A percentile compares a stretch with the other conserved stretches of the same genome.
Conservation (phyloP, 768 basidiomycete genomes). For the Boletus insuetus region DNA sequence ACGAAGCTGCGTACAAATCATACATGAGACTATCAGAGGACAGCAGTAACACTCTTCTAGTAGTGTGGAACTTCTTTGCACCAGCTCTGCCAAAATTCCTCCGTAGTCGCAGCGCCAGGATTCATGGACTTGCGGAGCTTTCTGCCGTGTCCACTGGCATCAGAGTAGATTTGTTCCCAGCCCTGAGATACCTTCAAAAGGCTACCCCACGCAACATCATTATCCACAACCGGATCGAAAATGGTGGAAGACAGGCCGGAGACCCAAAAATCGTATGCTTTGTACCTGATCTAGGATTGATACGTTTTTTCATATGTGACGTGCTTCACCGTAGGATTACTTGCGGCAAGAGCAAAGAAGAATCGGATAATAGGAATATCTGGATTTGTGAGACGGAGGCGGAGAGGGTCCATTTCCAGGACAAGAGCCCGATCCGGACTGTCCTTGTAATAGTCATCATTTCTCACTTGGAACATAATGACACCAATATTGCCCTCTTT, state of each 20-base stretch:
- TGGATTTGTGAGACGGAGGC: not conserved
- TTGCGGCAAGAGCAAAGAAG: not conserved
- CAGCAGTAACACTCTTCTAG: too few relatives aligned
- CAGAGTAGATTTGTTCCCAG: too few relatives aligned
- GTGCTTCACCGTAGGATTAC: not conserved
- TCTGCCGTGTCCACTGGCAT: too few relatives aligned
- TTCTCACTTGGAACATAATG: not conserved
- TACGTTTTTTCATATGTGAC: not conserved
- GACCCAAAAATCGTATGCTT: not conserved
- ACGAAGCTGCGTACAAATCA: too few relatives aligned
- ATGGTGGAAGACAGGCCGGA: not conserved
- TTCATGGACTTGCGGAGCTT: too few relatives aligned
- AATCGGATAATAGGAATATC: not conserved
- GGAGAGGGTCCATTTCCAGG: not conserved
- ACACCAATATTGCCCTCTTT: not conserved
- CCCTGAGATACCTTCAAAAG: too few relatives aligned
- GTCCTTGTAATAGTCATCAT: not conserved
- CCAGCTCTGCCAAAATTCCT: too few relatives aligned
- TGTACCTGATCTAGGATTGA: not conserved
- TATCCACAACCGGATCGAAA: not conserved
- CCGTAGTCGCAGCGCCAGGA: too few relatives aligned
- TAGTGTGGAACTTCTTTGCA: too few relatives aligned
- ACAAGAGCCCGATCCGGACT: not conserved
- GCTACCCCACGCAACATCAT: too few relatives aligned
- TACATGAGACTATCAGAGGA: too few relatives aligned